phyloP scores from a whole-genome alignment of 2,329 filamentous ascomycete species.

The Xylariaceae sp. region DNA sequence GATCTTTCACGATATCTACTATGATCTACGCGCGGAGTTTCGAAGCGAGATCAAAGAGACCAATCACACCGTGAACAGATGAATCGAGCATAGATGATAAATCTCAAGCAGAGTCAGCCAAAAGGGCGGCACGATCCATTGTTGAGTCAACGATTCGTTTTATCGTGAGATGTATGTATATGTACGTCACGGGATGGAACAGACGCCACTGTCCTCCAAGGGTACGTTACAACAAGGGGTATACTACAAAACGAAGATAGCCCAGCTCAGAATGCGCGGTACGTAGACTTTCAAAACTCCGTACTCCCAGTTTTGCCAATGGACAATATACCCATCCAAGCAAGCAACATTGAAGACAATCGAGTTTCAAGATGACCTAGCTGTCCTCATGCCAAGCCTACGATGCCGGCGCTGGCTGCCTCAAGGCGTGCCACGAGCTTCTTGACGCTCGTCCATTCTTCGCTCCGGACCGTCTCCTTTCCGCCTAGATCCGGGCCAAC shows the following conservation, averaged over 20 bases:
- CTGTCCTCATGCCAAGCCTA: constrained; percentile 30
- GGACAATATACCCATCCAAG: not conserved
- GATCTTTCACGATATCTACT: too few relatives aligned
- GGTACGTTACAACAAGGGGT: constrained; percentile 5
- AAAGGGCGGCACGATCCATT: too few relatives aligned
- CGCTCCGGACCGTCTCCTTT: constrained; percentile 74
- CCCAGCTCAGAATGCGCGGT: constrained; percentile 4
- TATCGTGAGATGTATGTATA: not conserved
- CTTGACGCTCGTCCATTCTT: constrained; percentile 94
- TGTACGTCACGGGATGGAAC: not conserved
- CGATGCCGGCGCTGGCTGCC: constrained; percentile 50
- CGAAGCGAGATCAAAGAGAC: too few relatives aligned
- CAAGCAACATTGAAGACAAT: constrained; percentile 29
- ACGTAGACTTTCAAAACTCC: constrained; percentile 8
- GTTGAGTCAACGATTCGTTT: too few relatives aligned
- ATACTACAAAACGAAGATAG: constrained; percentile 15
- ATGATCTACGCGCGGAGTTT: too few relatives aligned
- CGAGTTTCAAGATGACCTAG: constrained; percentile 4
- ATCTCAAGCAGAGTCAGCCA: too few relatives aligned
- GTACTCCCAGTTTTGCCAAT: constrained; percentile 12
- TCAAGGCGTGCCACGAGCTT: constrained; percentile 77
- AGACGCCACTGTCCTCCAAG: constrained; percentile 1
- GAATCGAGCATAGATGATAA: too few relatives aligned
- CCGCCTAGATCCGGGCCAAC: constrained; percentile 78
- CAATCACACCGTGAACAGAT: too few relatives aligned